A percentile compares a stretch with the other conserved stretches of the same genome.
These are phyloP conservation scores for Sisymbrium irio DNA, from an alignment of 345 rosid species.

Conservation along the genomic window DNA sequence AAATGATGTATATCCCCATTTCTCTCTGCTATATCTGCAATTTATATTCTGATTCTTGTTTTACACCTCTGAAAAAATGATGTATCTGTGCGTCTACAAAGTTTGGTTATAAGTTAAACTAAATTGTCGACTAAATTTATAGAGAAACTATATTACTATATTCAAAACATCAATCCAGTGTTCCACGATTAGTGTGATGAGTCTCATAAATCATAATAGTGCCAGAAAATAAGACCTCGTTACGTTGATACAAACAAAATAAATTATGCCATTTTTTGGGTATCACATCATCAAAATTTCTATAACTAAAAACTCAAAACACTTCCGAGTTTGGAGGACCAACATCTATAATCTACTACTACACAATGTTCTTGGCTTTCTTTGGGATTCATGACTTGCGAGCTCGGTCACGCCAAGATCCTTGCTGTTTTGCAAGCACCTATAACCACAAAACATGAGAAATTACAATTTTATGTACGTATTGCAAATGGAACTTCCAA, in stretches of 20 bases:
- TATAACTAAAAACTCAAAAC: background rate
- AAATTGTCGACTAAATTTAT: no score
- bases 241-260: no score
- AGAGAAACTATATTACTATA: no score
- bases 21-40: no score
- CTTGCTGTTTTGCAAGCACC: slow-evolving; percentile 92
- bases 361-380: background rate
- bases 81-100: no score
- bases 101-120: no score
- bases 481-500: background rate
- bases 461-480: background rate
- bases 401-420: slow-evolving; percentile 96
- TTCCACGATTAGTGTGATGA: background rate
- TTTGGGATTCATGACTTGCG: slow-evolving; percentile 49
- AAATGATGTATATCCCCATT: no score
- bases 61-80: no score
- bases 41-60: no score
- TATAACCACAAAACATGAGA: slow-evolving; percentile 24
- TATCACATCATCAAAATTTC: slow-evolving; percentile 6
- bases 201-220: background rate
- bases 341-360: background rate
- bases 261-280: no score
- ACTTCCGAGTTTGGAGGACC: background rate
- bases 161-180: background rate
- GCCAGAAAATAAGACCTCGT: background rate